Evolutionary conservation across 2,329 filamentous ascomycete species (phyloP).

Genomic region (Sordariomycetes sp.): DNA sequence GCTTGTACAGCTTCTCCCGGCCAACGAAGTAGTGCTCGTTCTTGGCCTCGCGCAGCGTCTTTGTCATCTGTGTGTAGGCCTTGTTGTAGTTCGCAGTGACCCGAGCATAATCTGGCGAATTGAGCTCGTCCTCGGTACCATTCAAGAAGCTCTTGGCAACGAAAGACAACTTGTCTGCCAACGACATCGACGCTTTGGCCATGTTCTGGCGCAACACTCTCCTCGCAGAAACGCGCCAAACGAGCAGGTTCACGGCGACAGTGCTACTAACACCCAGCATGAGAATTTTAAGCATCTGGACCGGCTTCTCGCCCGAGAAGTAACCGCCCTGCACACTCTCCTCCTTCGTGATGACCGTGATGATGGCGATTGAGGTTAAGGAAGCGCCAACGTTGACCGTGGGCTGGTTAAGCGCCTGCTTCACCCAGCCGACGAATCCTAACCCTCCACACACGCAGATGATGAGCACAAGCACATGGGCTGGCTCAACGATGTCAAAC

Average conservation of each 20-base stretch:
- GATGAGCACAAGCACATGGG: slow-evolving; percentile 70
- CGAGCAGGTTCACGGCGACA: slow-evolving; percentile 63
- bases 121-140: slow-evolving; percentile 70
- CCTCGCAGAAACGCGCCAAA: slow-evolving; percentile 73
- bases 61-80: slow-evolving; percentile 61
- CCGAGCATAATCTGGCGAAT: slow-evolving; percentile 53
- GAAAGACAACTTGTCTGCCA: slow-evolving; percentile 72
- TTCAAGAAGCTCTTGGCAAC: slow-evolving; percentile 79
- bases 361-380: slow-evolving; percentile 77
- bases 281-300: slow-evolving; percentile 76
- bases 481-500: slow-evolving; percentile 57
- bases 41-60: slow-evolving; percentile 75
- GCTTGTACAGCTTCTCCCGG: slow-evolving; percentile 65
- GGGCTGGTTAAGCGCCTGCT: slow-evolving; percentile 69
- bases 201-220: slow-evolving; percentile 65
- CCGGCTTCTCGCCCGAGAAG: slow-evolving; percentile 73
- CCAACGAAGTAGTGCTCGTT: slow-evolving; percentile 81
- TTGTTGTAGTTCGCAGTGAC: slow-evolving; percentile 56
- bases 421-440: slow-evolving; percentile 82
- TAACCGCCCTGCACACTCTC: slow-evolving; percentile 75
- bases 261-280: slow-evolving; percentile 67
- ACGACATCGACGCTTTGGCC: slow-evolving; percentile 59
- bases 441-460: slow-evolving; percentile 81
- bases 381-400: slow-evolving; percentile 80
- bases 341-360: slow-evolving; percentile 86